A percentile compares a stretch with the other conserved stretches of the same genome.
phyloP scores from a whole-genome alignment of 1,139 yeast species.

The Lodderomyces orthopsilosis region DNA sequence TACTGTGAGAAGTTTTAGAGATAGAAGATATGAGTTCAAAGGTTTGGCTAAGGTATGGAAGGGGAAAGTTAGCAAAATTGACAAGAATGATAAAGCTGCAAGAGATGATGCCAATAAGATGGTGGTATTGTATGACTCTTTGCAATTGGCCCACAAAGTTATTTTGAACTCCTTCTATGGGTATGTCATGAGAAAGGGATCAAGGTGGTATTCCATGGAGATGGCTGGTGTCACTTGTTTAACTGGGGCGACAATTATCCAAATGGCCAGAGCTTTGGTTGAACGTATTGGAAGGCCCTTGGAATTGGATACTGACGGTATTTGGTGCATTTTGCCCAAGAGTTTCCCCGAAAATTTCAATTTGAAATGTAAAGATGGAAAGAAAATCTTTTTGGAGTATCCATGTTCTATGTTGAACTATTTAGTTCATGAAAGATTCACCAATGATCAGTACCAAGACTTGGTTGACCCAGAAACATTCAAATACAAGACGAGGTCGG shows the following conservation, averaged over 20 bases:
- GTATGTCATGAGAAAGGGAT: slow-evolving; percentile 97
- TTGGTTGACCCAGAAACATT: slow-evolving; percentile 65
- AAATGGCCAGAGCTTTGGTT: slow-evolving; percentile 92
- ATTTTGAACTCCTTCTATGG: slow-evolving; percentile 97
- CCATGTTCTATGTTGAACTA: slow-evolving; percentile 97
- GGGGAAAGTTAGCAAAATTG: slow-evolving; percentile 62
- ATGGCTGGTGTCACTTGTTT: slow-evolving; percentile 99
- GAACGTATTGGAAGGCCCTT: slow-evolving; percentile 93
- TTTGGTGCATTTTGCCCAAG: slow-evolving; percentile 95
- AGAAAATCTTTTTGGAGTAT: slow-evolving; percentile 73
- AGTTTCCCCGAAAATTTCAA: slow-evolving; percentile 89
- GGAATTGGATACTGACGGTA: slow-evolving; percentile 98
- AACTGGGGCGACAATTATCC: slow-evolving; percentile 97
- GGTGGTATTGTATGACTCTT: slow-evolving; percentile 90
- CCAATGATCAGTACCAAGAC: slow-evolving; percentile 93
- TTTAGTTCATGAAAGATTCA: slow-evolving; percentile 83
- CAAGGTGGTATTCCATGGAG: slow-evolving; percentile 99
- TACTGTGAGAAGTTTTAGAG: slow-evolving; percentile 92
- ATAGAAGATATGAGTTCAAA: slow-evolving; percentile 93
- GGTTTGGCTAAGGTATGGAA: slow-evolving; percentile 95
- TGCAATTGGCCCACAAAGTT: slow-evolving; percentile 96
- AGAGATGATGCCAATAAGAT: slow-evolving; percentile 87
- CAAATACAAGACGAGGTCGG: slow-evolving; percentile 75
- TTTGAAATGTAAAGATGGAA: slow-evolving; percentile 74
- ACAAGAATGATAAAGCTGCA: slow-evolving; percentile 52